A percentile compares a stretch with the other conserved stretches of the same genome.
These are phyloP conservation scores for Melastoma candidum DNA, from an alignment of 441 rosid species.

Conservation along the genomic window DNA sequence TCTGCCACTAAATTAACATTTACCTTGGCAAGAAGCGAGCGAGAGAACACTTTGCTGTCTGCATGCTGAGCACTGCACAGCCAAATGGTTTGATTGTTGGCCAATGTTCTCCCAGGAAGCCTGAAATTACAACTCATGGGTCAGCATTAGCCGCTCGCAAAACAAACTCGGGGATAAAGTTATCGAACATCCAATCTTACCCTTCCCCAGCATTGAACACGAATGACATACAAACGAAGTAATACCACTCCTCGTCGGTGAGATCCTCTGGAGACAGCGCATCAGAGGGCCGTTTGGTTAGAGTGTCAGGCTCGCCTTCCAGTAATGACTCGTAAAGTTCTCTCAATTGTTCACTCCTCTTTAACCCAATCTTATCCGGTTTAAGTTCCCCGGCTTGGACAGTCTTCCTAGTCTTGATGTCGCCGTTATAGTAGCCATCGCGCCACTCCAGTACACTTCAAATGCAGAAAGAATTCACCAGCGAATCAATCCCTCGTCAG, in stretches of 20 bases:
- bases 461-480: not conserved
- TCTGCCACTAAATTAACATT: no score
- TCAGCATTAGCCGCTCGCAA: not conserved
- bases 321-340: conserved; percentile 49
- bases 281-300: conserved; percentile 34
- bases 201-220: conserved; percentile 66
- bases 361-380: conserved; percentile 44
- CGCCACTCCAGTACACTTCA: conserved; percentile 66
- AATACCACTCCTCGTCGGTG: conserved; percentile 85
- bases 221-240: conserved; percentile 89
- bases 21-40: conserved; percentile 84
- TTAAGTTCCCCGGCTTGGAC: conserved; percentile 35
- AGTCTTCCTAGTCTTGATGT: conserved; percentile 74
- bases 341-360: conserved; percentile 66
- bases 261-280: conserved; percentile 80
- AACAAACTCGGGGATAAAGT: not conserved
- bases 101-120: conserved; percentile 74
- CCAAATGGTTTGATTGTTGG: conserved; percentile 55
- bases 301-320: conserved; percentile 41
- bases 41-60: conserved; percentile 61
- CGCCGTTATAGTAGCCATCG: conserved; percentile 85
- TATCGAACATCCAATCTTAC: conserved; percentile 21
- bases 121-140: conserved; percentile 17
- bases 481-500: no score
- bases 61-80: conserved; percentile 71